phyloP scores from a whole-genome alignment of 2,329 filamentous ascomycete species.

The Aspergillus transmontanensis region DNA sequence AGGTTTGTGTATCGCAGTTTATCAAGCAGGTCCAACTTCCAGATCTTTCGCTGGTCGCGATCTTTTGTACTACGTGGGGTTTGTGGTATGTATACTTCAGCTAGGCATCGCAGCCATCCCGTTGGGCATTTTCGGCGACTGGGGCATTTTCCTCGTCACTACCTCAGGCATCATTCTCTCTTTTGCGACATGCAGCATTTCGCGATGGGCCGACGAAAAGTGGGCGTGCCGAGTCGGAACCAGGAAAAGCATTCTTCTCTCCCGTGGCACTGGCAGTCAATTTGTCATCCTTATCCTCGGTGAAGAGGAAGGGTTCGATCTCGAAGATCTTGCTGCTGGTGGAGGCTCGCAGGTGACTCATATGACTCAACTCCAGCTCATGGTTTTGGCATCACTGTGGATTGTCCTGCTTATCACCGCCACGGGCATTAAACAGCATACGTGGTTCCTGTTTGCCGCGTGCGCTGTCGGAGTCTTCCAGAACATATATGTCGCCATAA shows the following conservation, averaged over 20 bases:
- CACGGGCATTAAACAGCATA: slow-evolving; percentile 34
- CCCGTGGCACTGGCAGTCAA: slow-evolving; percentile 45
- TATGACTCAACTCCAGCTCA: slow-evolving; percentile 22
- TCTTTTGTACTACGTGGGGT: slow-evolving; percentile 27
- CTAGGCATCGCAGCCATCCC: slow-evolving; percentile 41
- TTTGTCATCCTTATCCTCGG: slow-evolving; percentile 45
- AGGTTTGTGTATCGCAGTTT: slow-evolving; percentile 32
- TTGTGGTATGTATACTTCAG: slow-evolving; percentile 18
- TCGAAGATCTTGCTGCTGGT: slow-evolving; percentile 46
- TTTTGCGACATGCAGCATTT: slow-evolving; percentile 36
- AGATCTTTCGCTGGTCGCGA: slow-evolving; percentile 21
- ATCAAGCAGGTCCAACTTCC: slow-evolving; percentile 14
- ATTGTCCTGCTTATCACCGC: slow-evolving; percentile 45
- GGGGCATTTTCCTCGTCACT: slow-evolving; percentile 47
- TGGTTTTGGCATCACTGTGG: slow-evolving; percentile 41
- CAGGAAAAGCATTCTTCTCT: slow-evolving; percentile 38
- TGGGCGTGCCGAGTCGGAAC: slow-evolving; percentile 38
- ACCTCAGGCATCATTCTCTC: slow-evolving; percentile 41
- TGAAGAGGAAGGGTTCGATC: slow-evolving; percentile 37
- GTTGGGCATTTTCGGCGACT: slow-evolving; percentile 34
- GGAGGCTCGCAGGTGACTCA: not conserved
- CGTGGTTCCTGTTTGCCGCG: slow-evolving; percentile 47
- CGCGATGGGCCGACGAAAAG: slow-evolving; percentile 51
- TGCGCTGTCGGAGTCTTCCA: slow-evolving; percentile 44
- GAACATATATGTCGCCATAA: slow-evolving; percentile 41